These are phyloP conservation scores for Heterobasidion occidentale DNA, from an alignment of 1,284 basidiomycete species.

Conservation along the genomic window DNA sequence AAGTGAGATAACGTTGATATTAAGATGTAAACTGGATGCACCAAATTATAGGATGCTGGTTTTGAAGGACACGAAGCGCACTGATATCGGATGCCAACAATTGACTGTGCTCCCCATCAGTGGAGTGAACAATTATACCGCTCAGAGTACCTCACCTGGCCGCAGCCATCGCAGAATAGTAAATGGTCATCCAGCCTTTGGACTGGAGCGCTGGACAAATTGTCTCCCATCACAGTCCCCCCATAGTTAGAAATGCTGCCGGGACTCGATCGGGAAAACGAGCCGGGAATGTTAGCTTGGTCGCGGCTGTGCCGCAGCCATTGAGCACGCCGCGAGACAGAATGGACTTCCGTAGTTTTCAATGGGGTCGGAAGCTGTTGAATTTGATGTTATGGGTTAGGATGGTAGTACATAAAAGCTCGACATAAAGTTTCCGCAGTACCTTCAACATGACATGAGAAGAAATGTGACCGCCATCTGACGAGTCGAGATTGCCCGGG, in stretches of 20 bases:
- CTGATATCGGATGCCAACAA: conserved; percentile 67
- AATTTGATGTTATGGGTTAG: too few relatives aligned
- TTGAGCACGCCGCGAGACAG: conserved; percentile 65
- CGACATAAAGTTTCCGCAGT: conserved; percentile 7
- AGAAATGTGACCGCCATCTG: conserved; percentile 68
- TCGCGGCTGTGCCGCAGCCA: conserved; percentile 74
- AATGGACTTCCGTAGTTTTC: conserved; percentile 64
- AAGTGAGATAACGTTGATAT: not conserved
- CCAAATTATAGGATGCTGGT: conserved; percentile 55
- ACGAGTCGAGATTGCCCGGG: conserved; percentile 69
- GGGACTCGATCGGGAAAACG: conserved; percentile 9
- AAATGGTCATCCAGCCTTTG: conserved; percentile 34
- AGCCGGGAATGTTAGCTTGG: conserved; percentile 45
- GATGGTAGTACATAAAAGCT: not conserved
- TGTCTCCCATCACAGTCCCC: conserved; percentile 11
- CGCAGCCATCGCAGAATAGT: conserved; percentile 32
- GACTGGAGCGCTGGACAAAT: conserved; percentile 6
- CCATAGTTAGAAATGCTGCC: conserved; percentile 13
- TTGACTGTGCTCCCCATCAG: conserved; percentile 32
- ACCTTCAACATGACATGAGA: conserved; percentile 93
- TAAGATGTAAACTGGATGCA: conserved; percentile 24
- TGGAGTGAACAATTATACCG: not conserved
- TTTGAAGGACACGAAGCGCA: conserved; percentile 69
- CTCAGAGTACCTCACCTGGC: conserved; percentile 34
- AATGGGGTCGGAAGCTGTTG: conserved; percentile 77